These are phyloP conservation scores for Aspergillus tanneri DNA, from an alignment of 2,329 filamentous ascomycete species.

Conservation along the genomic window DNA sequence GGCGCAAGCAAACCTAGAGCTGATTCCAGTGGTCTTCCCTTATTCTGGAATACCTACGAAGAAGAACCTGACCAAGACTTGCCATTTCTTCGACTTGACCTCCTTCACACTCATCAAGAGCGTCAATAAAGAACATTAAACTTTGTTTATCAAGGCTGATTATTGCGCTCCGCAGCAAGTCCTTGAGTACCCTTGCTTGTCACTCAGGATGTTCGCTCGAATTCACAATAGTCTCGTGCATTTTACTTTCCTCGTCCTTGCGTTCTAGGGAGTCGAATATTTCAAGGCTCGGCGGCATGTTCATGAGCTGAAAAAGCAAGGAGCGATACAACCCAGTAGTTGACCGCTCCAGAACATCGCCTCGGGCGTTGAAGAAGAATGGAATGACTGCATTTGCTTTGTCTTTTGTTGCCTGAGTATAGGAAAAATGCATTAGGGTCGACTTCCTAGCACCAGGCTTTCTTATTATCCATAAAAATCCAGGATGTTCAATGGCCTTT, in stretches of 20 bases:
- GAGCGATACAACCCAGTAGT: background rate
- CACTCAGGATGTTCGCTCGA: background rate
- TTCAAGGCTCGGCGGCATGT: too few relatives aligned
- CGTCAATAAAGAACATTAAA: background rate
- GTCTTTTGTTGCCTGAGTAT: constrained; percentile 2
- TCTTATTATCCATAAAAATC: constrained; percentile 36
- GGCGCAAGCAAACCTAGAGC: too few relatives aligned
- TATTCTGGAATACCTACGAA: too few relatives aligned
- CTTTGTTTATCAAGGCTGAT: background rate
- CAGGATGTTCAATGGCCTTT: constrained; percentile 18
- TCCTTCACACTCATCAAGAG: background rate
- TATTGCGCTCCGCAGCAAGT: background rate
- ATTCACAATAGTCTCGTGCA: too few relatives aligned
- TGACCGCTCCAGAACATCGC: background rate
- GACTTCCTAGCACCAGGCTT: constrained; percentile 35
- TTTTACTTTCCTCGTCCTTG: background rate
- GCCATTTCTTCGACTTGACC: background rate
- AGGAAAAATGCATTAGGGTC: constrained; percentile 20
- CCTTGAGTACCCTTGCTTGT: background rate
- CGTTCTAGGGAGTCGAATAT: too few relatives aligned
- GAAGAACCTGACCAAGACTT: too few relatives aligned
- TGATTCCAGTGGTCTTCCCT: too few relatives aligned
- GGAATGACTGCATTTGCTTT: background rate
- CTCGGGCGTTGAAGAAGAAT: background rate
- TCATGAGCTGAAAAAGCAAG: background rate